Evolutionary conservation across 495 filamentous ascomycete species (phyloP), one percentile per base, ranked within the genome.

Genomic region (Xylaria sp.): DNA sequence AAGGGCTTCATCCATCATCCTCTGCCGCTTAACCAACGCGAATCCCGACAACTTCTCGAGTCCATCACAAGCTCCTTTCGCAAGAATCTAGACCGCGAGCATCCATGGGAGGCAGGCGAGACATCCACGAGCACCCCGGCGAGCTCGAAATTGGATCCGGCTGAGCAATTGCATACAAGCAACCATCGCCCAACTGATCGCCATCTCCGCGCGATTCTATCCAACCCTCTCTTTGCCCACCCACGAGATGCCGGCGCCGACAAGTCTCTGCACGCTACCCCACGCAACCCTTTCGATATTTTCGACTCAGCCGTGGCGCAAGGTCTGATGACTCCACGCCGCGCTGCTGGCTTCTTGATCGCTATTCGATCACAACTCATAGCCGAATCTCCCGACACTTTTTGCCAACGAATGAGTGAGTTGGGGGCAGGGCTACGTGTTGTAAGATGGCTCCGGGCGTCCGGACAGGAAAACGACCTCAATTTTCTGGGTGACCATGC

Each of bases 61-160:
- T 83, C 87, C 66, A 87, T 97, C 70, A 94, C 91, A 21, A 82
- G 85, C 5, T 94, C 92, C n/a, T 97, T 97, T 80, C 88, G 90
- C 67, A 82, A 86, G 46, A 90, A 92, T 43, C 85, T 97, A 41
- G 91, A 95, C 76, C 82, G 79, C 46, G 88, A 91, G 73, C 88
- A 93, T 75, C 87, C 88, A 46, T 78, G 75, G 71, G 71, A 79
- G 19, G 63, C 75, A 44, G 58, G 74, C 57, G 68, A 72, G n/a
- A 68, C 68, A 46, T 43, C 52, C 11, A 52, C 76, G 14, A 67
- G 67, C 46, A 72, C 72, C 33, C 66, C 73, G 50, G 65, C 76
- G 48, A 58, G 29, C 64, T 70, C 50, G 53, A 76, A 61, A 71
- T 55, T 66, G 72, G 78, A 48, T 65, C 71, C n/a, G 64, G 73